These are phyloP conservation scores for Ceratocystis cacaofunesta DNA, from an alignment of 2,329 filamentous ascomycete species.

Conservation along the genomic window DNA sequence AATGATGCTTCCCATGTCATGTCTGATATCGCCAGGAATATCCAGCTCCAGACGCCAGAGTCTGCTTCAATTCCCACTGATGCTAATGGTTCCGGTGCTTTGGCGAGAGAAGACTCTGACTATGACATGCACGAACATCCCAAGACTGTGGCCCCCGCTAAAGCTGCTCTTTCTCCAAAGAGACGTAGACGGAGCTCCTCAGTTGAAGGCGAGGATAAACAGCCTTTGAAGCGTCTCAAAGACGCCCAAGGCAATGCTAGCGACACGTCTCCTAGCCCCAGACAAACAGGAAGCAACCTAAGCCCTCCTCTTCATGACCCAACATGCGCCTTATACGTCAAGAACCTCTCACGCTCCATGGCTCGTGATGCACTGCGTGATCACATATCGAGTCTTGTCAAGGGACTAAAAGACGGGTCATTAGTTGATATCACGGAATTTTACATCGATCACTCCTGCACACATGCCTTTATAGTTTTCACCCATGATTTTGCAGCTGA, in stretches of 20 bases:
- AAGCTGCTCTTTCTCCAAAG: conserved; percentile 1
- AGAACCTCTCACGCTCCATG: conserved; percentile 77
- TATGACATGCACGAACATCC: neutral
- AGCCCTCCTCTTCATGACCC: conserved; percentile 47
- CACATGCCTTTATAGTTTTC: conserved; percentile 74
- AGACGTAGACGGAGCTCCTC: conserved; percentile 10
- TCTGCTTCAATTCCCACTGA: neutral
- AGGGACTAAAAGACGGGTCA: conserved; percentile 35
- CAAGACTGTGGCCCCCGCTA: neutral
- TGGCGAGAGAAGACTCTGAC: neutral
- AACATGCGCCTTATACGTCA: conserved; percentile 72
- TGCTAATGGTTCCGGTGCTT: neutral
- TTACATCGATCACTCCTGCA: conserved; percentile 71
- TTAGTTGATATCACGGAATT: conserved; percentile 49
- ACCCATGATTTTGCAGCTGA: conserved; percentile 53
- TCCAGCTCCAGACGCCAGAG: neutral
- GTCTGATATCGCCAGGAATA: neutral
- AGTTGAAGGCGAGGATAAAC: neutral
- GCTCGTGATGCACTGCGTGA: conserved; percentile 50
- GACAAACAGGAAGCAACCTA: neutral
- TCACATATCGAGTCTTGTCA: conserved; percentile 56
- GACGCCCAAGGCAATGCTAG: conserved; percentile 25
- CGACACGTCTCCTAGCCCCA: conserved; percentile 28
- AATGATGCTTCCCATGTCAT: neutral
- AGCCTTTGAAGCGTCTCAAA: conserved; percentile 16